Conservation (phyloP, 106 monocot genomes). For the Dendrobium huoshanense region DNA sequence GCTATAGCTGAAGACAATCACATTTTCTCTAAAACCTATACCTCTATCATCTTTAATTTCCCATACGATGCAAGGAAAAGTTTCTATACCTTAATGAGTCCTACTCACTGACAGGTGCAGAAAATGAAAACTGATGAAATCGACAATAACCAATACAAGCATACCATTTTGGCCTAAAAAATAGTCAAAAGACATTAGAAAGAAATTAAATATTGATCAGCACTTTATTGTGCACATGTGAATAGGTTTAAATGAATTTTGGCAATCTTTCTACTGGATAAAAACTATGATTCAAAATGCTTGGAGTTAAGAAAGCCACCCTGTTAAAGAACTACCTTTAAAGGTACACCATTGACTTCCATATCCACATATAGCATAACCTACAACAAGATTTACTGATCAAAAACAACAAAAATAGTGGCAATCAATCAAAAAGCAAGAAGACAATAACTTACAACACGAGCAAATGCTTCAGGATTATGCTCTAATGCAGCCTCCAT, state of each 20-base stretch:
- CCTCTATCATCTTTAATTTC: too few relatives aligned
- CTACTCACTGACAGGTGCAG: not conserved
- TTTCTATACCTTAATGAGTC: not conserved
- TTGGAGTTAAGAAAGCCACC: not conserved
- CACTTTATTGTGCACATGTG: not conserved
- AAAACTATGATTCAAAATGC: not conserved
- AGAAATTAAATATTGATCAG: not conserved
- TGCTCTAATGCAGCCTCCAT: constrained; percentile 95
- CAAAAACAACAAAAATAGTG: not conserved
- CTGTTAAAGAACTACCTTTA: constrained; percentile 59
- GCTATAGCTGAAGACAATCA: too few relatives aligned
- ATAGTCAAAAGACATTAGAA: not conserved
- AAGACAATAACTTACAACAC: constrained; percentile 53
- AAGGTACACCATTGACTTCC: constrained; percentile 98
- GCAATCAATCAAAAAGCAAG: not conserved
- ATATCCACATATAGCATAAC: constrained; percentile 98
- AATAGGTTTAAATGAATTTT: not conserved
- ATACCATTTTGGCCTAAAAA: not conserved
- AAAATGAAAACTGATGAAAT: constrained; percentile 1
- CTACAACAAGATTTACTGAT: constrained; percentile 29
- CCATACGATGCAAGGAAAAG: too few relatives aligned
- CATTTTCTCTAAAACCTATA: too few relatives aligned
- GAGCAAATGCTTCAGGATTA: constrained; percentile 96
- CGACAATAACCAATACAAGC: not conserved
- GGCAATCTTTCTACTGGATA: not conserved